Conservation (phyloP, 495 filamentous ascomycete species). For the Tuber magnatum region DNA sequence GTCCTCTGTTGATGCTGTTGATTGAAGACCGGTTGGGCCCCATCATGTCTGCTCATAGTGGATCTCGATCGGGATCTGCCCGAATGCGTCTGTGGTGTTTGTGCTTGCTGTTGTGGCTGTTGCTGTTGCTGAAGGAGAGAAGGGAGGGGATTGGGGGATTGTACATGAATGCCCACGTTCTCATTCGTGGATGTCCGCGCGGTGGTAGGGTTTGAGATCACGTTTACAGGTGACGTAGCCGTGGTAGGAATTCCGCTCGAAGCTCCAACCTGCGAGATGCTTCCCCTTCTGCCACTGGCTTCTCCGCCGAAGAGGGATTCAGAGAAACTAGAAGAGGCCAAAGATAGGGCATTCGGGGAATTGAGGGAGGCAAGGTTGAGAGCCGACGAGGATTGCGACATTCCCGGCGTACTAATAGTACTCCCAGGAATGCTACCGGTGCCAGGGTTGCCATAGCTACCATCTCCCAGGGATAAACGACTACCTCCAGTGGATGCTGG, state of each 20-base stretch:
- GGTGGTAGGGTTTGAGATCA: constrained; percentile 37
- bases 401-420: constrained; percentile 23
- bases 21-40: constrained; percentile 21
- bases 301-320: constrained; percentile 25
- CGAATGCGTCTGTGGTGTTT: neutral
- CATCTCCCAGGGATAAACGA: constrained; percentile 18
- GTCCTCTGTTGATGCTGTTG: constrained; percentile 16
- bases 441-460: constrained; percentile 12
- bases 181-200: constrained; percentile 36
- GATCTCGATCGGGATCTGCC: constrained; percentile 28
- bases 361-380: constrained; percentile 22
- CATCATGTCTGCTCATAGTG: constrained; percentile 28
- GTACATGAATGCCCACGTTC: constrained; percentile 37
- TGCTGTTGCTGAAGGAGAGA: constrained; percentile 13
- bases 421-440: constrained; percentile 21
- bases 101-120: constrained; percentile 24
- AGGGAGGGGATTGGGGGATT: constrained; percentile 16
- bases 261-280: constrained; percentile 20
- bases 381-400: constrained; percentile 27
- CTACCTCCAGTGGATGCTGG: constrained; percentile 11
- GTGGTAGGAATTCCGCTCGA: constrained; percentile 28
- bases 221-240: constrained; percentile 40
- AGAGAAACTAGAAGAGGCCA: constrained; percentile 23
- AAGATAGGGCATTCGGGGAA: constrained; percentile 23
- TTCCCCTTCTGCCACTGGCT: constrained; percentile 14